Percentiles rank a stretch among this genome's conserved stretches.
phyloP scores from a whole-genome alignment of 2,329 filamentous ascomycete species.

The Eurotiales sp. region DNA sequence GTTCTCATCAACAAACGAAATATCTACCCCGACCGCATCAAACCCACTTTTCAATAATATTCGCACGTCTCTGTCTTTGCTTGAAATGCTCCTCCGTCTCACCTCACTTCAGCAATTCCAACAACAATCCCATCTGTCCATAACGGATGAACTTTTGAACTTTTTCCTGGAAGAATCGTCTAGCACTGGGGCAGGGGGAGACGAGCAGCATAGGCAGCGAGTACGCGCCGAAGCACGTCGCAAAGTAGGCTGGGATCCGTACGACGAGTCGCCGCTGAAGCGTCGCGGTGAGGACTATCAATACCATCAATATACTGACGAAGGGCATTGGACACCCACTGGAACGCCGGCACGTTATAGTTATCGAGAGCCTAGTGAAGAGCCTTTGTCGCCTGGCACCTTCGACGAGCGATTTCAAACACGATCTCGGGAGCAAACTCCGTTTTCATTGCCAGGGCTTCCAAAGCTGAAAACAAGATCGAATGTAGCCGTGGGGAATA shows the following conservation, averaged over 20 bases:
- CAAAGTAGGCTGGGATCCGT: slow-evolving; percentile 67
- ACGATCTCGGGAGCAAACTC: slow-evolving; percentile 28
- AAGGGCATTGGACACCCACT: slow-evolving; percentile 17
- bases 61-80: slow-evolving; percentile 69
- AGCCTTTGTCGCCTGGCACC: slow-evolving; percentile 22
- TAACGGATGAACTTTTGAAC: slow-evolving; percentile 81
- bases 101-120: slow-evolving; percentile 88
- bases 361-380: slow-evolving; percentile 20
- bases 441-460: slow-evolving; percentile 20
- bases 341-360: slow-evolving; percentile 23
- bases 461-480: slow-evolving; percentile 1
- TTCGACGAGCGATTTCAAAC: slow-evolving; percentile 24
- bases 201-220: slow-evolving; percentile 58
- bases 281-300: slow-evolving; percentile 63
- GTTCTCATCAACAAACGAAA: slow-evolving; percentile 24
- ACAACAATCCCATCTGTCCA: slow-evolving; percentile 82
- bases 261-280: slow-evolving; percentile 67
- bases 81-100: slow-evolving; percentile 84
- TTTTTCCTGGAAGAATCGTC: slow-evolving; percentile 76
- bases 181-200: slow-evolving; percentile 62
- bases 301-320: slow-evolving; percentile 35
- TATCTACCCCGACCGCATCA: slow-evolving; percentile 28
- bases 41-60: slow-evolving; percentile 53
- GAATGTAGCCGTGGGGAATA: slow-evolving; percentile 11
- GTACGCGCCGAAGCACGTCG: slow-evolving; percentile 58